Evolutionary conservation across 257 asterid species (phyloP), one percentile per base, ranked within the genome.

Genomic region (Solanum corneliomulleri): DNA sequence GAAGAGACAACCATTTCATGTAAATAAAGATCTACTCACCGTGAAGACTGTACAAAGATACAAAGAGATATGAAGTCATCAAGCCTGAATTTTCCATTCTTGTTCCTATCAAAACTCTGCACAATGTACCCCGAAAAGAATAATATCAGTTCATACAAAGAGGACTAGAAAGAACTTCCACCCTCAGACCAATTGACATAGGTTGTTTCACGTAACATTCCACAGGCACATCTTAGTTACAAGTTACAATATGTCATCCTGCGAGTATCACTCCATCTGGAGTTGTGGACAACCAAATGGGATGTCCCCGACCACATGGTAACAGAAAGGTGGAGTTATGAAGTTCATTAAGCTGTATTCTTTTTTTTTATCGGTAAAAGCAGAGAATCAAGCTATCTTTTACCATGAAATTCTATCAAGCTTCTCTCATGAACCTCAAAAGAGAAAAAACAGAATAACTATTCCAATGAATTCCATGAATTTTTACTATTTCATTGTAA

Each of bases 41-140:
- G 91, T 83, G 97, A 90, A 72, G 98, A 95, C 90, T 95, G 96
- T 78, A 94, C 94, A 93, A 95, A 95, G 91, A 94, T 95, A 88
- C 97, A 93, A 68, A 95, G 93, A 86, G 97, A 90, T 82, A 95
- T 95, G 91, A 95, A 93, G 87, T 90, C 95, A 71, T 94, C 97
- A 39, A 94, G 98, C 84, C 88, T 94, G 92, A 95, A 94, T 87
- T 91, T 93, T 72, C 98, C 98, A 52, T 89, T 92, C 89, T 89
- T 93, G 21, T 93, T 90, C 84, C 90, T 89, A 91, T 95, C 98
- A 90, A 95, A 95, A 91, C 97, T 94, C 98, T 95, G 93, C 68
- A 91, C 11, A n/a, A 83, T 35, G 39, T 83, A 41, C 41, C 66
- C 84, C 29, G 66, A 47, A 80, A 80, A 80, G 66, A 80, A 45